These are phyloP conservation scores for Tulasnella sp. DNA, from an alignment of 768 basidiomycete genomes.

Conservation along the genomic window DNA sequence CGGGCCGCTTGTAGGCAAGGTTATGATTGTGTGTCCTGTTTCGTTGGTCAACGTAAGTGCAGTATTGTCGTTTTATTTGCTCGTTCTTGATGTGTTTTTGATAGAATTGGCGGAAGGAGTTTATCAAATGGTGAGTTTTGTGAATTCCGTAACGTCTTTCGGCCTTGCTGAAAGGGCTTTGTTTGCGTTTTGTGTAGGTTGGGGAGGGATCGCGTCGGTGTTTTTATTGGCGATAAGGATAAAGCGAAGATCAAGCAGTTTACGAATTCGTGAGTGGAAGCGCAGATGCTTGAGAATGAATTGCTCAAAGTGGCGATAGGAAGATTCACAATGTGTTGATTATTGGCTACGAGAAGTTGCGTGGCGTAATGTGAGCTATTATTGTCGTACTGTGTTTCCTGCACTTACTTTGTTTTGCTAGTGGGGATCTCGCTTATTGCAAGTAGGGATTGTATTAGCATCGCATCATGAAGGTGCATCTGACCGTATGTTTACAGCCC, in stretches of 20 bases:
- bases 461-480: constrained; percentile 5
- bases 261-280: constrained; percentile 48
- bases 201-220: constrained; percentile 41
- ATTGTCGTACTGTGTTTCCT: neutral
- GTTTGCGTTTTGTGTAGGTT: too few species aligned
- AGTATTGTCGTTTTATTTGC: constrained; percentile 19
- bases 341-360: constrained; percentile 85
- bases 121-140: constrained; percentile 78
- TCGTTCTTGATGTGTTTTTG: neutral
- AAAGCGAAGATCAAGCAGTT: constrained; percentile 54
- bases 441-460: constrained; percentile 33
- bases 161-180: too few species aligned
- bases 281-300: too few species aligned
- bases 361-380: neutral
- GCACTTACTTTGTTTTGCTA: constrained; percentile 21
- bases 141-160: constrained; percentile 22
- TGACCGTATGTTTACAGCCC: constrained; percentile 38
- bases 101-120: constrained; percentile 92
- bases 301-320: constrained; percentile 31
- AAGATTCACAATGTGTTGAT: constrained; percentile 75
- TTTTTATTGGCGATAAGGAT: constrained; percentile 49
- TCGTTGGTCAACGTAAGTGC: constrained; percentile 74
- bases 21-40: constrained; percentile 87
- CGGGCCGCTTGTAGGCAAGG: constrained; percentile 56
- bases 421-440: constrained; percentile 49